Conservation (phyloP, 2,329 filamentous ascomycete species). For the Sporothrix schenckii region DNA sequence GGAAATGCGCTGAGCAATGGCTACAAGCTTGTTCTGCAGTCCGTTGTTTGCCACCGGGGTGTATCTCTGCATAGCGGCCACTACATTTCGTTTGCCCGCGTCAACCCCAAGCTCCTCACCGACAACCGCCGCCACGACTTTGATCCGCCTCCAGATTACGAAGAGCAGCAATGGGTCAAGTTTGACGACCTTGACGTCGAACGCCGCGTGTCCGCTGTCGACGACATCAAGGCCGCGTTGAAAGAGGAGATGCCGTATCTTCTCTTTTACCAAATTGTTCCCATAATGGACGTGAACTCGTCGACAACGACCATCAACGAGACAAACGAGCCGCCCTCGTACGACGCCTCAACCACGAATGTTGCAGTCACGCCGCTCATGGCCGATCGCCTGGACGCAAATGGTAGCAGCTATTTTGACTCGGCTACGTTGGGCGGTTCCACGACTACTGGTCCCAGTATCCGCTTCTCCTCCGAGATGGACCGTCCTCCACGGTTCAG, state of each 20-base stretch:
- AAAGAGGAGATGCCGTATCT: constrained; percentile 91
- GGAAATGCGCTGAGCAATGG: constrained; percentile 74
- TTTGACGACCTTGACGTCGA: constrained; percentile 81
- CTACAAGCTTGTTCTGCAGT: constrained; percentile 90
- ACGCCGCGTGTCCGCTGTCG: constrained; percentile 72
- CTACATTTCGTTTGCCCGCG: constrained; percentile 83
- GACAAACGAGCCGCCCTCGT: constrained; percentile 60
- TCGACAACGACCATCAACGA: constrained; percentile 54
- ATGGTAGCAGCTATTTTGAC: constrained; percentile 52
- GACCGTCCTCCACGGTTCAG: constrained; percentile 55
- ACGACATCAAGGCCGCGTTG: constrained; percentile 75
- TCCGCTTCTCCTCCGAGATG: constrained; percentile 60
- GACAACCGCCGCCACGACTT: constrained; percentile 60
- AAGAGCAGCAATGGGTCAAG: constrained; percentile 79
- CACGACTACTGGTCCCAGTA: constrained; percentile 50
- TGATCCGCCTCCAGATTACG: constrained; percentile 66
- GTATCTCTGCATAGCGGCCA: constrained; percentile 85
- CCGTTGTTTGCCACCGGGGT: constrained; percentile 89
- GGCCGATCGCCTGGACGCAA: constrained; percentile 35
- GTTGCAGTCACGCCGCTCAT: constrained; percentile 43
- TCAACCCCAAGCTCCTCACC: constrained; percentile 64
- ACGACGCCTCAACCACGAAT: constrained; percentile 56
- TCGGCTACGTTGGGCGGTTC: constrained; percentile 43
- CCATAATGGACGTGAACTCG: constrained; percentile 69
- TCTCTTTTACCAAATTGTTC: constrained; percentile 91